Base-by-base conservation (phyloP, 305 asterid genomes). In the Fraxinus albicans region DNA sequence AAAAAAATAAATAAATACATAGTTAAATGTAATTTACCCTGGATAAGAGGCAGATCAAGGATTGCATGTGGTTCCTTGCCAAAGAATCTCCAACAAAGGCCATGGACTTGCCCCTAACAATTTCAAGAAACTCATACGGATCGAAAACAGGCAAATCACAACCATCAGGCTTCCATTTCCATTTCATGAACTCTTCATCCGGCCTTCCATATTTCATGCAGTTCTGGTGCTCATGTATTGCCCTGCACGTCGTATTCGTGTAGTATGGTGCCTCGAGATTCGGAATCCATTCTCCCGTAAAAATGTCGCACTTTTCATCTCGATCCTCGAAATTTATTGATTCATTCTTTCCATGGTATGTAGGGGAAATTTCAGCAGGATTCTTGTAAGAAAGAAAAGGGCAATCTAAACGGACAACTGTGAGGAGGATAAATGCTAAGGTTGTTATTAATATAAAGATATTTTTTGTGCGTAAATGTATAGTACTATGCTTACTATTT, bases 191-290 rank as follows among this genome's bases (percentile, higher is more conserved):
- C 40, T 76, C 94, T 4, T 87, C 35, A 50, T 95, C 94, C 29
- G 97, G 94, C 53, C 97, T 86, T 5, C 96, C 98, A 70, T 90
- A 88, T 72, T 91, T 92, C 92, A 91, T 90, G 90, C 98, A 95
- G 86, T 95, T 91, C 15, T 94, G 98, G 73, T 91, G 94, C 75
- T 95, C 97, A 12, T 94, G 97, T 82, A 95, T 95, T 8, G 88
- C 91, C 90, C 90, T 84, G 27, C 94, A 91, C 7, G 94, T 92
- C 44, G 34, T 65, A 82, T 95, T 94, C 3, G 94, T 92, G 91
- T 95, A 94, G 65, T 89, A 91, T 10, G 98, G 97, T 10, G 86
- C 94, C 1, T 86, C 86, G 44, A 87, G 92, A 79, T 87, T 73
- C 25, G 91, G 94, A n/a, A 92, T 76, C 97, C 96, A 95, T 38